Base-by-base conservation (phyloP, 2,329 filamentous ascomycete genomes). In the Exophiala sp. region DNA sequence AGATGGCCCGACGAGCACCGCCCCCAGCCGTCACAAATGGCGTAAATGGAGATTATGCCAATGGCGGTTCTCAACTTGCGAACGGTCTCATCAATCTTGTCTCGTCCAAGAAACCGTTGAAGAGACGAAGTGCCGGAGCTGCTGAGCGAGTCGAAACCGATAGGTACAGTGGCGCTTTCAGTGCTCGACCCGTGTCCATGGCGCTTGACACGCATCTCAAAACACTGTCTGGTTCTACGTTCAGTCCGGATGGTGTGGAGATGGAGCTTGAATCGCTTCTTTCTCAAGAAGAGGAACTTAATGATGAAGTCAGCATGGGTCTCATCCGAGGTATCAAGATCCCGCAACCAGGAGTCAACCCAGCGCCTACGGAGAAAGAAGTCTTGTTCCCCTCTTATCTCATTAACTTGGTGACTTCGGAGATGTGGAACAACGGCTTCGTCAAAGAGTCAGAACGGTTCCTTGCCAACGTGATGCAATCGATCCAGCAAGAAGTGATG, bases 371-470 rank as follows among this genome's bases (percentile, higher is more conserved):
- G 14, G 93, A 98, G 72, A 98, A 98, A 74, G 93, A 98, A 69
- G 91, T 98, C 18, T 78, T 98, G 45, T 98, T 98, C 83, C 93
- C 93, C 27, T 91, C 93, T 8, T 98, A 97, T 69, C 83, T 98
- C 62, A 98, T 98, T 76, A 98, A 98, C 70, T 78, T 98, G 54
- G 93, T 98, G 57, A 98, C 93, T 10, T 97, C 90, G 13, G 93
- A 98, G 74, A 98, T 98, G 93, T 98, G 93, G 93, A 98, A 98
- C 75, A 98, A 98, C 63, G 93, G 93, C 40, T 98, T 96, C 66
- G 93, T 98, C 62, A 98, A 98, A 75, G 93, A 98, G 71, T 97
- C 93, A 2, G 93, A 98, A 72, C 86, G 91, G 48, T 98, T 98
- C 80, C 78, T 98, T 56, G 93, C 93, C 65, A 98, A 97, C 64